Evolutionary conservation across 768 basidiomycete genomes (phyloP), one percentile per base, ranked within the genome.

Genomic region (Austroboletus eburneus): DNA sequence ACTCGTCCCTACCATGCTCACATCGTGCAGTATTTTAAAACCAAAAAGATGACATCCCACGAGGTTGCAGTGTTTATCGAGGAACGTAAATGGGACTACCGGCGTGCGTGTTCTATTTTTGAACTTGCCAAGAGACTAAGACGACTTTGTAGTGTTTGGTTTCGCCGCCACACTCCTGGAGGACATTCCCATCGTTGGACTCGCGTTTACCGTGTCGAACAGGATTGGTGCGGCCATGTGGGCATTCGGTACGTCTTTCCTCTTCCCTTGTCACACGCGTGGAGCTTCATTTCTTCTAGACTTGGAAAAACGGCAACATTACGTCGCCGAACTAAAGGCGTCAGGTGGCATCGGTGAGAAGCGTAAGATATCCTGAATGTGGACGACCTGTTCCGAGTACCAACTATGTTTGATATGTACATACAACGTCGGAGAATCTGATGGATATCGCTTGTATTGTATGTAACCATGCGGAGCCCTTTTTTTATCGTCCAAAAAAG

Each of bases 191-290:
- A 76, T 96, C 48, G 58, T 91, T 3, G 93, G 93, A 0, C 68
- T 95, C 5, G 65, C 86, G 9, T 91, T 95, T 61, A 83, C 83
- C 2, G 72, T 95, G 16, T 92, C 90, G 0, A 94, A 95, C 61
- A 76, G 90, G 6, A 78, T 95, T 21, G 92, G 92, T 6, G 93
- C 90, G 3, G 91, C 91, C 1, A 95, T 96, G 93, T 96, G 91
- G 86, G 87, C 88, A 5, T 81, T 84, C 52, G 87, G 85, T 87
- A 46, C 14, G 72, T 27, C 12, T 12, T 12, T 27, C 12, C 7
- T 27, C 27, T 57, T 18, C n/a, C 14, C 33, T 16, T 33, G 1
- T 23, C 24, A 5, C 21, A 30, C 12, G 13, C 5, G 6, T 16
- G 10, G 27, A 27, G 23, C 23, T n/a, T n/a, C n/a, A n/a, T n/a